Evolutionary conservation across 2,329 filamentous ascomycete species (phyloP).

Genomic region (Sclerotinia borealis): DNA sequence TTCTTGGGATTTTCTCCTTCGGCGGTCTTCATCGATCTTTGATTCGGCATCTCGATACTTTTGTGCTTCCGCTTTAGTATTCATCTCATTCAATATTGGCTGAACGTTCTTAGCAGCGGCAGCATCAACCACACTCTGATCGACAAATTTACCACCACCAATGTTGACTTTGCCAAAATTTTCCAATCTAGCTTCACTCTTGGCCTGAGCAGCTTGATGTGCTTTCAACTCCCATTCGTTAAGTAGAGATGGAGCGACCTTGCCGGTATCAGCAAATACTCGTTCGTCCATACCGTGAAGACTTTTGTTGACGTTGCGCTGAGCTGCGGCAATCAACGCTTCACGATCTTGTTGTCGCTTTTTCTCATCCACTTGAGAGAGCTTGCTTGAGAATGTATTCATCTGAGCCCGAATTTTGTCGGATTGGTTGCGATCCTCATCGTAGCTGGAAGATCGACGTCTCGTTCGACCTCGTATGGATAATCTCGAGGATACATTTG

Average conservation of each 20-base stretch:
- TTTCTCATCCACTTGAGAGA: conserved; percentile 63
- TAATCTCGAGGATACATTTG: conserved; percentile 44
- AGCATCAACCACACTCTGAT: conserved; percentile 69
- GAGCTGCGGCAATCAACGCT: conserved; percentile 68
- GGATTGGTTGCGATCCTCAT: conserved; percentile 55
- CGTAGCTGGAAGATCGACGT: conserved; percentile 62
- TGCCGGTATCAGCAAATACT: conserved; percentile 70
- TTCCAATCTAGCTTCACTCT: conserved; percentile 53
- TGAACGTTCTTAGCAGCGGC: conserved; percentile 73
- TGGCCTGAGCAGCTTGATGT: conserved; percentile 59
- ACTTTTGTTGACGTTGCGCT: conserved; percentile 75
- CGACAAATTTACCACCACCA: conserved; percentile 75
- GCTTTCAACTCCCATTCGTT: conserved; percentile 78
- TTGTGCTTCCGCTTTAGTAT: conserved; percentile 68
- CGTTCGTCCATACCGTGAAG: conserved; percentile 78
- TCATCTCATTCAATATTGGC: conserved; percentile 79
- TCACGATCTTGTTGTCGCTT: conserved; percentile 73
- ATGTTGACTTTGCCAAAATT: conserved; percentile 60
- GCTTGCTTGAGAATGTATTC: conserved; percentile 64
- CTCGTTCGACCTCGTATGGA: conserved; percentile 51
- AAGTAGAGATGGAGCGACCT: conserved; percentile 60
- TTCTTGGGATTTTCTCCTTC: conserved; percentile 51
- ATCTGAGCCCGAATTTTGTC: conserved; percentile 72
- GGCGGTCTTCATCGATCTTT: conserved; percentile 57
- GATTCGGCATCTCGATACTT: conserved; percentile 59